Base-by-base conservation (phyloP, 2,329 filamentous ascomycete genomes). In the Thelonectria olida region DNA sequence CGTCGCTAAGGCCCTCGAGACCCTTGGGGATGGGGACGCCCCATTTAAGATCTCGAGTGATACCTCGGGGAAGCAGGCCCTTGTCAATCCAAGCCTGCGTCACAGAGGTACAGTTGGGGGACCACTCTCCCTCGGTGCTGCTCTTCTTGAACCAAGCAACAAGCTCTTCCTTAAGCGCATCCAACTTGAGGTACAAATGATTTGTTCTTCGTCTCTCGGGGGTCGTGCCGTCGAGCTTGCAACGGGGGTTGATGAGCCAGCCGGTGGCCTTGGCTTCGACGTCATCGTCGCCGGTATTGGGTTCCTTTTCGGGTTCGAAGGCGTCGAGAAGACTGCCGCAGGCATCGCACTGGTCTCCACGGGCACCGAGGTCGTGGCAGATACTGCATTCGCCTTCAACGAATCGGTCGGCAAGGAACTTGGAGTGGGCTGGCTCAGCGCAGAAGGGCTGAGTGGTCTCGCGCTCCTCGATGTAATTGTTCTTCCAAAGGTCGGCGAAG, bases 21-120 rank as follows among this genome's bases (percentile, higher is more conserved):
- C 48, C 77, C 47, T 74, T 74, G 31, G 82, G 84, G 47, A 87
- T 84, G 4, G 84, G 84, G 15, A 86, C 84, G 73, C 95, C 95
- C 95, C 95, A 97, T 76, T 92, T 94, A 62, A 97, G 82, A 81
- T 98, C 95, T 76, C 95, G 84, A 12, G 95, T 97, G 75, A 98
- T 98, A 66, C 92, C 92, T 69, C 95, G 89, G 49, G 90, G 89
- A 76, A 95, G 90, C 59, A 98, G 81, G 6, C 95, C 95, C 81
- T 95, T 90, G 61, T 90, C 88, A 63, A 96, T 80, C 92, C 92
- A 96, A 5, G 89, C 88, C 72, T 92, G 86, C 15, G 92, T 94
- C 70, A 96, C 96, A 65, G 87, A 84, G 60, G 89, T 81, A 54
- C 90, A 90, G 74, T 95, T 96, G 53, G 85, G 81, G 58, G 88